A percentile compares a stretch with the other conserved stretches of the same genome.
These are phyloP conservation scores for Diplodia seriata DNA, from an alignment of 2,329 filamentous ascomycete genomes.

Conservation along the genomic window DNA sequence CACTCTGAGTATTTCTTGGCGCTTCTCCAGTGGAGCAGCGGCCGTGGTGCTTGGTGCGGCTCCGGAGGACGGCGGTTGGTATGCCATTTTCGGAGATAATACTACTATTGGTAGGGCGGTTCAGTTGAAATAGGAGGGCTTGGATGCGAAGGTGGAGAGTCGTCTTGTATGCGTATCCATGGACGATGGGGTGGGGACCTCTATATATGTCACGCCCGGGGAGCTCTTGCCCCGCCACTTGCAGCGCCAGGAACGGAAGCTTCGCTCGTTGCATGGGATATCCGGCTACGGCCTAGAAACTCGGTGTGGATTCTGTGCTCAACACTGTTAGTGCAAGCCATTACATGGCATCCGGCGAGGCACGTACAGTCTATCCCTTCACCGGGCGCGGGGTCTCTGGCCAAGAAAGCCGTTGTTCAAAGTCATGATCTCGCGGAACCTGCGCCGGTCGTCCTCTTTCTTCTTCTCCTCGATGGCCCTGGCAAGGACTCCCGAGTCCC, in stretches of 20 bases:
- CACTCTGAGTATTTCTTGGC: too few species aligned
- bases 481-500: slow-evolving; percentile 27
- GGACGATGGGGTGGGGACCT: not conserved
- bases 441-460: slow-evolving; percentile 25
- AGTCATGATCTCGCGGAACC: slow-evolving; percentile 24
- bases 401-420: slow-evolving; percentile 30
- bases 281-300: too few species aligned
- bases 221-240: not conserved
- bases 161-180: not conserved
- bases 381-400: slow-evolving; percentile 12
- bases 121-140: not conserved
- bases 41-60: slow-evolving; percentile 39
- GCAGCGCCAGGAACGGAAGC: slow-evolving; percentile 5
- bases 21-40: slow-evolving; percentile 7
- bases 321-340: too few species aligned
- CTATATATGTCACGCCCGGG: not conserved
- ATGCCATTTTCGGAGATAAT: slow-evolving; percentile 5
- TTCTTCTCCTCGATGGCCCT: slow-evolving; percentile 18
- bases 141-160: too few species aligned
- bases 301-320: too few species aligned
- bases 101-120: not conserved
- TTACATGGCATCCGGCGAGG: too few species aligned
- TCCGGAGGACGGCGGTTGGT: slow-evolving; percentile 44
- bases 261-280: not conserved
- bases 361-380: too few species aligned